Evolutionary conservation across 208 protist species (phyloP).

Genomic region (Leptomonas seymouri): DNA sequence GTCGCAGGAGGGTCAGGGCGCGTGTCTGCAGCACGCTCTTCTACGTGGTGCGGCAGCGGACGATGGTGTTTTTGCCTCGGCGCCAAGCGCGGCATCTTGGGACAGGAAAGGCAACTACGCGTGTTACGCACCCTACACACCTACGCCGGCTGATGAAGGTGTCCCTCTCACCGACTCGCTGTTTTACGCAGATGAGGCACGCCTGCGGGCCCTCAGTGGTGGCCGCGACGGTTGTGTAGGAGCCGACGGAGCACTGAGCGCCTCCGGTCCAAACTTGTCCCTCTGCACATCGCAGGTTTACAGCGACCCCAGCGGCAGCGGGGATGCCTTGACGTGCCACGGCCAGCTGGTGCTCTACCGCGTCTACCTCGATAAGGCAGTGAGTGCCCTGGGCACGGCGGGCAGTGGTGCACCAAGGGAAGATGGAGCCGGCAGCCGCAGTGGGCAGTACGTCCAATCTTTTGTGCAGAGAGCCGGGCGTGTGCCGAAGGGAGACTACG

Average conservation of each 20-base stretch:
- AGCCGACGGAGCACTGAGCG: neutral
- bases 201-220: conserved; percentile 38
- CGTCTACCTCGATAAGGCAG: conserved; percentile 39
- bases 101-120: neutral
- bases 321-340: conserved; percentile 2
- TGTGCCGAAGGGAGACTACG: conserved; percentile 57
- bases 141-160: conserved; percentile 45
- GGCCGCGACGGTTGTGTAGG: conserved; percentile 20
- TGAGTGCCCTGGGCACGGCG: conserved; percentile 12
- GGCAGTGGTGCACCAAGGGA: neutral
- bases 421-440: conserved; percentile 15
- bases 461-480: conserved; percentile 38
- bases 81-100: neutral
- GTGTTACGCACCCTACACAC: neutral
- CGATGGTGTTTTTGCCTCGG: neutral
- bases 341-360: conserved; percentile 37
- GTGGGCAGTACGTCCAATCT: neutral
- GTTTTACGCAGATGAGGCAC: conserved; percentile 81
- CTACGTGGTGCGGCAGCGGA: conserved; percentile 17
- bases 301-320: conserved; percentile 5
- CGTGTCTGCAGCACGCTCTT: conserved; percentile 55
- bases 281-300: neutral
- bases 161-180: conserved; percentile 90
- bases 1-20: conserved; percentile 36
- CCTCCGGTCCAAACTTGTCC: neutral